Conservation (phyloP, 306 rosid species). For the Luffa acutangula region DNA sequence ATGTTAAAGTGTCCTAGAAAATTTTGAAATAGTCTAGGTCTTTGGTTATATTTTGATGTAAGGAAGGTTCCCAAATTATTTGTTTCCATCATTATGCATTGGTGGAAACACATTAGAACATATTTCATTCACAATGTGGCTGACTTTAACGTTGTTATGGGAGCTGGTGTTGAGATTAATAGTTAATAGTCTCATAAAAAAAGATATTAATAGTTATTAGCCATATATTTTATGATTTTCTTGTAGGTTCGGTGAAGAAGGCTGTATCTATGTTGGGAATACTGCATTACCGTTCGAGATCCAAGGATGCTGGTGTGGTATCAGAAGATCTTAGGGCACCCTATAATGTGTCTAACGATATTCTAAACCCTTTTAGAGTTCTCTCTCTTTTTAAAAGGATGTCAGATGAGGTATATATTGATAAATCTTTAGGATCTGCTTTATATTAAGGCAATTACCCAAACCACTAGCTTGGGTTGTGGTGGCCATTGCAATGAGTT, state of each 20-base stretch:
- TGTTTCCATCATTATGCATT: neutral
- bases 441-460: neutral
- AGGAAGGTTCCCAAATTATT: neutral
- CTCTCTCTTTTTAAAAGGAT: constrained; percentile 58
- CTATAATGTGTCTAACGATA: constrained; percentile 20
- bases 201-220: neutral
- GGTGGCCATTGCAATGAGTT: neutral
- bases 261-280: constrained; percentile 27
- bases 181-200: neutral
- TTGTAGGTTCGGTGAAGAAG: constrained; percentile 68
- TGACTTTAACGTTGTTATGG: neutral
- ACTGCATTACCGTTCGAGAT: constrained; percentile 48
- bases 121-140: neutral
- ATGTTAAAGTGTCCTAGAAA: neutral
- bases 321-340: constrained; percentile 34
- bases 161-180: neutral
- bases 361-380: constrained; percentile 44
- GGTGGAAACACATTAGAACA: neutral
- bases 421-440: neutral
- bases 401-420: constrained; percentile 47
- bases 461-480: neutral
- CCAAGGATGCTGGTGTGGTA: constrained; percentile 31
- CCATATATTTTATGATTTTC: neutral
- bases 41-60: neutral
- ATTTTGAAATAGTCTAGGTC: neutral